Conservation (phyloP, 495 filamentous ascomycete genomes). For the Penicillium manginii region DNA sequence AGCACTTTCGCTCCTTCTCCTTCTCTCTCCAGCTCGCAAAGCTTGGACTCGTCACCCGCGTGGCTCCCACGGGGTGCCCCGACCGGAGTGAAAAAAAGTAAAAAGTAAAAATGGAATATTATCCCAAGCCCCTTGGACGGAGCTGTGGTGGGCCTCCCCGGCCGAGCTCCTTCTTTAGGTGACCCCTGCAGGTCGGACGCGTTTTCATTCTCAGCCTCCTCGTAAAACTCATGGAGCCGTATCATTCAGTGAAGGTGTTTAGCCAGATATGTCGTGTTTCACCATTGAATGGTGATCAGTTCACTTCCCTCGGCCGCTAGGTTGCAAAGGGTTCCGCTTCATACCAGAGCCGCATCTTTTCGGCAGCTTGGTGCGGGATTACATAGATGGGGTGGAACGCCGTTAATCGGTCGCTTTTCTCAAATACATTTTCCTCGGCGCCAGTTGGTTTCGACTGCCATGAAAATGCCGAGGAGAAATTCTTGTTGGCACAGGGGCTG, state of each 20-base stretch:
- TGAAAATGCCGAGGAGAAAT: slow-evolving; percentile 60
- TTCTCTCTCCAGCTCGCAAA: neutral
- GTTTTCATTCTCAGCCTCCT: slow-evolving; percentile 2
- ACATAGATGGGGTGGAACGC: slow-evolving; percentile 83
- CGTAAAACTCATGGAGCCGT: neutral
- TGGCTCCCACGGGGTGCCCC: slow-evolving; percentile 21
- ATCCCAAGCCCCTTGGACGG: neutral
- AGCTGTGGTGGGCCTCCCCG: slow-evolving; percentile 3
- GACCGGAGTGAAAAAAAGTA: neutral
- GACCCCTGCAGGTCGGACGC: neutral
- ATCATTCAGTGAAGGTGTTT: neutral
- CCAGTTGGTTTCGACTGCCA: slow-evolving; percentile 62
- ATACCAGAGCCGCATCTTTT: slow-evolving; percentile 67
- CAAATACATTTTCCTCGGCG: slow-evolving; percentile 51
- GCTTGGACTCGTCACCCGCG: slow-evolving; percentile 13
- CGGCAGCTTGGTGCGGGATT: slow-evolving; percentile 71
- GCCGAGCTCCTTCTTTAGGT: neutral
- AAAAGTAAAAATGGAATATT: neutral
- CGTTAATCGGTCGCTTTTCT: slow-evolving; percentile 50
- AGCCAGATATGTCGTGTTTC: neutral
- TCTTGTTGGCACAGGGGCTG: slow-evolving; percentile 35
- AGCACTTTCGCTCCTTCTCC: neutral
- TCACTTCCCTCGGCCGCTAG: slow-evolving; percentile 18
- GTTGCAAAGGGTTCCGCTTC: slow-evolving; percentile 35
- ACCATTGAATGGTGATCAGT: neutral